These are phyloP conservation scores for Aspergillus campestris DNA, from an alignment of 495 filamentous ascomycete genomes.

Conservation along the genomic window DNA sequence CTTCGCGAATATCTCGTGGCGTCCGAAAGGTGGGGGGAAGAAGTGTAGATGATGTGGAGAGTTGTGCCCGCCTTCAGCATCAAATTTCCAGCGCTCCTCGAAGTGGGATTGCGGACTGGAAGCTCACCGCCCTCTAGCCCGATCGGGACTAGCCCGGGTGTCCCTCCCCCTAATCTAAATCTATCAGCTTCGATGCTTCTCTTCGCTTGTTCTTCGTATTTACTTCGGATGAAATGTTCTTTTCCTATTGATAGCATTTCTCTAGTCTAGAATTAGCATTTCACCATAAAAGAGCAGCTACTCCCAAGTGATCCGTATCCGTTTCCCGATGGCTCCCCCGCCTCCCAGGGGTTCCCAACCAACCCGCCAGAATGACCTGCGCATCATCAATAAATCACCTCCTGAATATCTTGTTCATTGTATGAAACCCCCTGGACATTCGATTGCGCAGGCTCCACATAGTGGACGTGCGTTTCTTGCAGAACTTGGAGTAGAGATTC, in stretches of 20 bases:
- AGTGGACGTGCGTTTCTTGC: constrained; percentile 3
- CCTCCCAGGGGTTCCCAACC: neutral
- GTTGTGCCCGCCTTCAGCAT: constrained; percentile 20
- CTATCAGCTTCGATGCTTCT: neutral
- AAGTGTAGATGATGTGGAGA: constrained; percentile 4
- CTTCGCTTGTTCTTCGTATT: neutral
- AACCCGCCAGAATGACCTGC: neutral
- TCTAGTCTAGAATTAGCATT: too few relatives aligned
- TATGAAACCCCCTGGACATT: constrained; percentile 4
- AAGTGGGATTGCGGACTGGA: constrained; percentile 23
- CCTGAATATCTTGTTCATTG: constrained; percentile 3
- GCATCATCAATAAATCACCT: constrained; percentile 1
- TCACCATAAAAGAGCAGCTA: too few relatives aligned
- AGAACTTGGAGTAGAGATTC: neutral
- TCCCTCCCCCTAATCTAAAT: constrained; percentile 6
- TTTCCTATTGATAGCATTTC: neutral
- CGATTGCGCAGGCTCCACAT: constrained; percentile 3
- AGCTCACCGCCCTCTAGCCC: constrained; percentile 17
- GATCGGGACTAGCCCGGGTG: constrained; percentile 7
- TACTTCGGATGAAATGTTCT: neutral
- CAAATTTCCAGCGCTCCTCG: constrained; percentile 21
- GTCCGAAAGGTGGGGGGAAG: constrained; percentile 1
- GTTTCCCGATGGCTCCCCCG: neutral
- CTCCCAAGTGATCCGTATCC: too few relatives aligned
- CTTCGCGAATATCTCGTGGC: neutral